These are phyloP conservation scores for Pigoraptor vietnamica DNA, from an alignment of 78 protist species.

Conservation along the genomic window DNA sequence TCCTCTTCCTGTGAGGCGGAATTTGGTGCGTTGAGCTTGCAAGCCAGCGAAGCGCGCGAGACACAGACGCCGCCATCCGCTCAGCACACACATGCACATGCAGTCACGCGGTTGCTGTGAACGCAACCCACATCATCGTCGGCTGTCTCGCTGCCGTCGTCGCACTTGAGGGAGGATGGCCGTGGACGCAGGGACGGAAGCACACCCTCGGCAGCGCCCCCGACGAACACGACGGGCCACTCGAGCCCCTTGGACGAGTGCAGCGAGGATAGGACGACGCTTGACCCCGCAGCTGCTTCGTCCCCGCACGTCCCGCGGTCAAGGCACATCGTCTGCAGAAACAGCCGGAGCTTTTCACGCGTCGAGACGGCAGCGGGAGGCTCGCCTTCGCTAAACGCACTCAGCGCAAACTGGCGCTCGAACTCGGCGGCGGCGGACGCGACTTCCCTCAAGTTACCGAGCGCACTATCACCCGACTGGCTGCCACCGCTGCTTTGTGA, in stretches of 20 bases:
- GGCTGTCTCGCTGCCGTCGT: not conserved
- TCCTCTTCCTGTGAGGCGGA: not conserved
- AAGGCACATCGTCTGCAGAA: not conserved
- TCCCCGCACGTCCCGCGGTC: not conserved
- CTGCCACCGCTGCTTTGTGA: not conserved
- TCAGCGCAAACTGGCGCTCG: not conserved
- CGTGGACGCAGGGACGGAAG: not conserved
- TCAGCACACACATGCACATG: too few species aligned
- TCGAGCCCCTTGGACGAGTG: conserved; percentile 29
- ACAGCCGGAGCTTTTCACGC: not conserved
- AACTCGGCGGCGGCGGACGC: not conserved
- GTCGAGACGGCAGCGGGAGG: not conserved
- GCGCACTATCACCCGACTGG: not conserved
- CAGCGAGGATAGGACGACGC: not conserved
- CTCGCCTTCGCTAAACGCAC: too few species aligned
- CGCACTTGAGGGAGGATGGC: not conserved
- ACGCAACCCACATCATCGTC: not conserved
- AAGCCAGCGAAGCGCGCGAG: too few species aligned
- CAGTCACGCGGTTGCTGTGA: too few species aligned
- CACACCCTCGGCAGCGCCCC: conserved; percentile 6
- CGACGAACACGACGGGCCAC: conserved; percentile 11
- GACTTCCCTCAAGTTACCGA: not conserved
- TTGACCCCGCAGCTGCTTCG: too few species aligned
- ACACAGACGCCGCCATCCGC: too few species aligned
- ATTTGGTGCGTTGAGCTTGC: too few species aligned